These are phyloP conservation scores for Nissolia schottii DNA, from an alignment of 306 rosid species.

Conservation along the genomic window DNA sequence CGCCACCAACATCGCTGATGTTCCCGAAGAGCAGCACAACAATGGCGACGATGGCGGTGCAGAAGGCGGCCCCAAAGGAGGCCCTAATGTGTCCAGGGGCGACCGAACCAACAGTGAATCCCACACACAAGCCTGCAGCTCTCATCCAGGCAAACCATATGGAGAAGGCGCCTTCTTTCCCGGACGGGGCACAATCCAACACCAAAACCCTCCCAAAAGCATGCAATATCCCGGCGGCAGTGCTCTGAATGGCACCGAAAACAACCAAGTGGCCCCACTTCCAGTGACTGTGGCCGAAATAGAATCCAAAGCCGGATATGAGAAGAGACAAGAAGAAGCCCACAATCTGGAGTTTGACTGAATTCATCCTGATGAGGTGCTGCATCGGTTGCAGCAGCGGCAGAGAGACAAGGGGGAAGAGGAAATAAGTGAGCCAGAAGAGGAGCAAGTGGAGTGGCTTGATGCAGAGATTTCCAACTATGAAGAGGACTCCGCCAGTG, in stretches of 20 bases:
- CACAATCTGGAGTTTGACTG: conserved; percentile 69
- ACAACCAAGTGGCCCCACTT: conserved; percentile 31
- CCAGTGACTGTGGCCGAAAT: conserved; percentile 42
- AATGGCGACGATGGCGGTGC: conserved; percentile 45
- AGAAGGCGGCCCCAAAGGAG: conserved; percentile 54
- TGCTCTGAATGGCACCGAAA: conserved; percentile 56
- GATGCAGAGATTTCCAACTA: conserved; percentile 64
- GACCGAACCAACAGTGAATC: conserved; percentile 54
- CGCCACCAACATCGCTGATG: conserved; percentile 65
- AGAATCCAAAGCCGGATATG: conserved; percentile 59
- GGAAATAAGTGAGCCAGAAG: conserved; percentile 72
- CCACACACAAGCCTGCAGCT: conserved; percentile 48
- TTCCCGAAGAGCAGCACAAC: conserved; percentile 57
- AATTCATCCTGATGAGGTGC: conserved; percentile 39
- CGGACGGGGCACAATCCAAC: conserved; percentile 65
- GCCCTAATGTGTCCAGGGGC: conserved; percentile 34
- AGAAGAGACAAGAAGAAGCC: conserved; percentile 56
- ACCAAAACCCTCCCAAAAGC: conserved; percentile 61
- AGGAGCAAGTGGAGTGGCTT: conserved; percentile 47
- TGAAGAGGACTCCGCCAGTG: conserved; percentile 58
- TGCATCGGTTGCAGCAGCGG: conserved; percentile 62
- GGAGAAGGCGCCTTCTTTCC: conserved; percentile 75
- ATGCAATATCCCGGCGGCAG: conserved; percentile 51
- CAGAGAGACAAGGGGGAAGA: conserved; percentile 61
- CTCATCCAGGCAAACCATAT: conserved; percentile 65